Evolutionary conservation across 805 yeast genomes (phyloP).

Genomic region (Yarrowia porcina): DNA sequence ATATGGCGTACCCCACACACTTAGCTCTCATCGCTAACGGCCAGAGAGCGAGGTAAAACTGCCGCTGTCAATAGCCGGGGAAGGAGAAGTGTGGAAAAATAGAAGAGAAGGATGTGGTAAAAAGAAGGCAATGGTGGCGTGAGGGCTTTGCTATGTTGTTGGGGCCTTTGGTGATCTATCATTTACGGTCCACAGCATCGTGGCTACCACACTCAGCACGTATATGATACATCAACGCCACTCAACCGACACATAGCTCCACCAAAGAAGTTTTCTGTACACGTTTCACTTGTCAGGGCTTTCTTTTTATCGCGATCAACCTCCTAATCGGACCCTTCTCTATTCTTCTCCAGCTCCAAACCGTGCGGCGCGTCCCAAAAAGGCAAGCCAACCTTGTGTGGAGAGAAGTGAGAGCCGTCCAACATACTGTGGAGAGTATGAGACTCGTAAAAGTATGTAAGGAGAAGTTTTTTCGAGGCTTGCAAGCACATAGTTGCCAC

Average conservation of each 20-base stretch:
- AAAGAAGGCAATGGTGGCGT: too few relatives aligned
- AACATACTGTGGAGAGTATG: background rate
- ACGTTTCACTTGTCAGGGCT: too few relatives aligned
- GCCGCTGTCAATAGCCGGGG: slow-evolving; percentile 1
- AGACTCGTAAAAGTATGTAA: background rate
- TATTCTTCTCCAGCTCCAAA: background rate
- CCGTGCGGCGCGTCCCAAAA: slow-evolving; percentile 11
- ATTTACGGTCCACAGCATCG: too few relatives aligned
- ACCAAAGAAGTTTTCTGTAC: too few relatives aligned
- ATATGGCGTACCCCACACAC: slow-evolving; percentile 12
- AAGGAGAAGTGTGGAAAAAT: background rate
- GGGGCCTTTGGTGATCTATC: too few relatives aligned
- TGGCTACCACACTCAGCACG: too few relatives aligned
- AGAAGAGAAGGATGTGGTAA: too few relatives aligned
- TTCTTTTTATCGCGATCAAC: background rate
- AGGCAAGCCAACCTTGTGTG: slow-evolving; percentile 7
- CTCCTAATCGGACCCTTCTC: background rate
- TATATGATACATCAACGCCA: too few relatives aligned
- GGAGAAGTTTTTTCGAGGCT: too few relatives aligned
- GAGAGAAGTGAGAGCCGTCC: background rate
- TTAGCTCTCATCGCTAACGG: slow-evolving; percentile 11
- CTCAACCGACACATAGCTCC: too few relatives aligned
- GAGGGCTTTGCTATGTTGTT: too few relatives aligned
- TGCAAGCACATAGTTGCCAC: too few relatives aligned
- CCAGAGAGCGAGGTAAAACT: background rate